Evolutionary conservation across 179 eudicot genomes (phyloP).

Genomic region (Pouteria campechiana): DNA sequence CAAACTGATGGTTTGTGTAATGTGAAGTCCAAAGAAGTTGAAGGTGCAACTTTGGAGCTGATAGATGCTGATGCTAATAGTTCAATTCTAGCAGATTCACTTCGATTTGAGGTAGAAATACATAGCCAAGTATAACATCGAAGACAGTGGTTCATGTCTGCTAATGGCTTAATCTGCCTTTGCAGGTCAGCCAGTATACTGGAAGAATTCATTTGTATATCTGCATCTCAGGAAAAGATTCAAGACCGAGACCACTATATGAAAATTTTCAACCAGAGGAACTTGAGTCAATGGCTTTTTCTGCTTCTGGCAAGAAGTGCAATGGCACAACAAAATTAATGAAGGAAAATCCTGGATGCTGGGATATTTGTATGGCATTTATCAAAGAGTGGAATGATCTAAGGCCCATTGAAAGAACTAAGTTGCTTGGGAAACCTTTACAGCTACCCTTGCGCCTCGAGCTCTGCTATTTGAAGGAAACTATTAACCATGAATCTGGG

Average conservation of each 20-base stretch:
- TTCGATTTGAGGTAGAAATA: conserved; percentile 65
- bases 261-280: conserved; percentile 77
- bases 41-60: conserved; percentile 14
- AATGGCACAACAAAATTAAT: conserved; percentile 16
- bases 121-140: neutral
- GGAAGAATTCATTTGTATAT: conserved; percentile 84
- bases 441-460: conserved; percentile 79
- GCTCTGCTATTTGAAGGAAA: conserved; percentile 59
- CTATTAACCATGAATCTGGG: conserved; percentile 60
- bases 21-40: conserved; percentile 2
- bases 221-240: conserved; percentile 53
- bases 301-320: conserved; percentile 16
- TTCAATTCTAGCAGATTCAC: conserved; percentile 26
- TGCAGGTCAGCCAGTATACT: conserved; percentile 88
- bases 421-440: conserved; percentile 66
- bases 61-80: conserved; percentile 17
- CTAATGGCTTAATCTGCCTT: conserved; percentile 1
- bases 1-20: conserved; percentile 16
- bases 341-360: conserved; percentile 38
- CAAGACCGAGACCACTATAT: conserved; percentile 64
- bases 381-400: conserved; percentile 68
- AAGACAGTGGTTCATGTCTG: neutral
- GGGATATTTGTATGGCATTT: conserved; percentile 45
- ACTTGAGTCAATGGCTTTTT: conserved; percentile 19
- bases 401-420: conserved; percentile 55